Evolutionary conservation across 225 moss, liverwort and hornwort species (phyloP), one percentile per base, ranked within the genome.

Genomic region (Lunularia cruciata): DNA sequence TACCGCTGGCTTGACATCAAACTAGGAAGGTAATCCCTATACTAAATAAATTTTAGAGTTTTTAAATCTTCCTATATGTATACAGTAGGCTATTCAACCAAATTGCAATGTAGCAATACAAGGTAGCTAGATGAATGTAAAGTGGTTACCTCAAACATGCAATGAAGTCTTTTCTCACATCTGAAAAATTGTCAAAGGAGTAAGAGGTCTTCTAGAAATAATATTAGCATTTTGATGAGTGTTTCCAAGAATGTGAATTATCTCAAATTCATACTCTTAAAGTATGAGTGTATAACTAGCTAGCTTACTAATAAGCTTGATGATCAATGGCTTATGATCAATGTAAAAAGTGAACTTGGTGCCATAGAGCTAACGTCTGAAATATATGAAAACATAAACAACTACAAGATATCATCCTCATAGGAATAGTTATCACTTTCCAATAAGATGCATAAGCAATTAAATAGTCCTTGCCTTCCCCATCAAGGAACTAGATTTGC

Each of bases 241-340:
- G 8, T 32, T 33, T 11, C 51, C 31, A 22, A 52, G 14, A n/a
- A 26, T 7, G 34, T 68, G 68, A n/a, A 69, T 37, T 37, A 51
- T 52, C 16, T 48, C 47, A 68, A 68, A 68, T 18, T 60, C 60
- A 35, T 60, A 60, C 8, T 60, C n/a, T 18, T 60, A 36, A 8
- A 60, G 33, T 30, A 37, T 37, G n/a, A 60, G 33, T 26, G 60
- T n/a, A 33, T 8, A 60, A 34, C 33, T 6, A 8, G 60, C 60
- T 60, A 60, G n/a, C 60, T 60, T 60, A 16, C 60, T 36, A 36
- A 2, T 37, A 3, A 60, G 35, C 51, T 52, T 68, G 15, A 27
- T 13, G 33, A 51, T n/a, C n/a, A n/a, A n/a, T n/a, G n/a, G n/a
- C n/a, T n/a, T n/a, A n/a, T n/a, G n/a, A n/a, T n/a, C n/a, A n/a